Base-by-base conservation (phyloP, 2,329 filamentous ascomycete genomes). In the Pseudocercospora fuligena region DNA sequence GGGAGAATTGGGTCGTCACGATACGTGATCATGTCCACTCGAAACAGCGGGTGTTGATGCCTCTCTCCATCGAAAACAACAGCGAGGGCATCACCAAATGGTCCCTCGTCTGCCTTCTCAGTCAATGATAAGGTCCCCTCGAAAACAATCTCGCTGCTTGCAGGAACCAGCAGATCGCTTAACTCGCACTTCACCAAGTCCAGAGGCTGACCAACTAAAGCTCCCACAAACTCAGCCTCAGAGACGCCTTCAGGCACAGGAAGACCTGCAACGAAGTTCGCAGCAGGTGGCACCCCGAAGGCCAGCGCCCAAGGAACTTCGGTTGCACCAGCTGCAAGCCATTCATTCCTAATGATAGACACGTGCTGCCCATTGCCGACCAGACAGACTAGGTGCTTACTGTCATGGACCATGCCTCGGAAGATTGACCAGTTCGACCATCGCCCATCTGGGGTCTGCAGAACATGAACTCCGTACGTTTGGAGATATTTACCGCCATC, bases 181-280 rank as follows among this genome's bases (percentile, higher is more conserved):
- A 80, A 83, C n/a, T 86, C 84, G 63, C 84, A 86, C 68, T 85
- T 86, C 40, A 84, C 80, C 0, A 86, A 69, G 33, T 86, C 81
- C 5, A 86, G 64, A 0, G 84, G 75, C 0, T 73, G 66, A 2
- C 84, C 83, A 1, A 77, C 78, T 61, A 86, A 75, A 0, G 83
- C 79, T 1, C 84, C 84, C 5, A 85, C 77, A 61, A 85, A 86
- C 0, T 77, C 82, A 3, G 79, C 80, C 71, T 86, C 85, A 0
- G 79, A 80, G 0, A 85, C 75, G 0, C 83, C 82, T 19, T 82
- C 81, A 0, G 84, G 84, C n/a, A 82, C 83, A 76, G 86, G 83
- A 46, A 81, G 82, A 5, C 40, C 33, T 3, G 54, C 63, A 19
- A 40, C 63, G 5, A 65, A 25, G 27, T 29, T 60, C 0, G 83